These are phyloP conservation scores for Nakaseomyces kungkrabaensis DNA, from an alignment of 1,139 yeast species.

Conservation along the genomic window DNA sequence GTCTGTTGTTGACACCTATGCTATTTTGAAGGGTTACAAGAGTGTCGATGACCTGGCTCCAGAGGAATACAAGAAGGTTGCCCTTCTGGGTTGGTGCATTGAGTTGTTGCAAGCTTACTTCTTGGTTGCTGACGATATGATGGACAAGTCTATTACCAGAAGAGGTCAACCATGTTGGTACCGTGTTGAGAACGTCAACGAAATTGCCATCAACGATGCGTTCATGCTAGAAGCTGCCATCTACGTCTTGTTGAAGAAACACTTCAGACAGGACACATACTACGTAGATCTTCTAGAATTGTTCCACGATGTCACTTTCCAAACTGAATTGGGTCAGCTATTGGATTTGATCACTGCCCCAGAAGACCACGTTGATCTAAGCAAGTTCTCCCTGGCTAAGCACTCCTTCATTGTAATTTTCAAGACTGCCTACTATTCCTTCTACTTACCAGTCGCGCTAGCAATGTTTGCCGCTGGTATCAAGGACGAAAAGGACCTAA, in stretches of 20 bases:
- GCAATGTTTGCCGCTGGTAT: conserved; percentile 92
- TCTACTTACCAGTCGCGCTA: conserved; percentile 93
- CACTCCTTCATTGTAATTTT: conserved; percentile 92
- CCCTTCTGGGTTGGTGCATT: conserved; percentile 91
- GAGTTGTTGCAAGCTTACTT: conserved; percentile 95
- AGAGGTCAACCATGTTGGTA: conserved; percentile 99
- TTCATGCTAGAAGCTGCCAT: conserved; percentile 96
- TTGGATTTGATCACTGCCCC: conserved; percentile 95
- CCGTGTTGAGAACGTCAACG: conserved; percentile 65
- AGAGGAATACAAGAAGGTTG: conserved; percentile 73
- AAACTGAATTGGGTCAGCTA: conserved; percentile 94
- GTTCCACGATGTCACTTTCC: conserved; percentile 91
- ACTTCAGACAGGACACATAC: conserved; percentile 72
- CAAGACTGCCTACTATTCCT: conserved; percentile 96
- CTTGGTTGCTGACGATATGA: conserved; percentile 96
- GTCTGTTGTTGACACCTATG: conserved; percentile 88
- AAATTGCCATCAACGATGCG: conserved; percentile 93
- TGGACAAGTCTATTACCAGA: conserved; percentile 95
- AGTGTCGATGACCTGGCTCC: conserved; percentile 47
- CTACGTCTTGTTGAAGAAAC: conserved; percentile 77
- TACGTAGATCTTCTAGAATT: conserved; percentile 86
- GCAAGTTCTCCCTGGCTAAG: conserved; percentile 75
- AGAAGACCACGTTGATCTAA: conserved; percentile 82
- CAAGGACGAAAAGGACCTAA: conserved; percentile 57
- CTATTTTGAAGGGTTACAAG: conserved; percentile 58